Evolutionary conservation across 148 eudicot genomes (phyloP).

Genomic region (Rhododendron ferrugineum): DNA sequence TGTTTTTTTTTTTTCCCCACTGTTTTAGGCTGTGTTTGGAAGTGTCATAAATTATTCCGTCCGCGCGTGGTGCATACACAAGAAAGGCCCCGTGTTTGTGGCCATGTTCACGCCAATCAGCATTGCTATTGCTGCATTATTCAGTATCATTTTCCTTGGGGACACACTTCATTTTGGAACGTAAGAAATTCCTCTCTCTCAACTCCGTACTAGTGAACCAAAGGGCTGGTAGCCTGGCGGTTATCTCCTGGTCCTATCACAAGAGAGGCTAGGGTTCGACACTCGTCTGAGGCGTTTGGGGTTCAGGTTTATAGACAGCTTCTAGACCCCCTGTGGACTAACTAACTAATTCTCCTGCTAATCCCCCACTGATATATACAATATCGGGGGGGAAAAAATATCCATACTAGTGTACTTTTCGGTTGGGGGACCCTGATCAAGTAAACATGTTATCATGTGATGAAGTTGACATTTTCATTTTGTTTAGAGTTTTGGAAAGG

Average conservation of each 20-base stretch:
- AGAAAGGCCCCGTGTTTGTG: constrained; percentile 45
- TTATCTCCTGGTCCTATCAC: too few relatives aligned
- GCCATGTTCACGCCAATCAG: constrained; percentile 48
- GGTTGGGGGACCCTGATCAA: too few relatives aligned
- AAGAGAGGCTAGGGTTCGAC: too few relatives aligned
- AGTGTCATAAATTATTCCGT: constrained; percentile 15
- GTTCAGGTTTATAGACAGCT: too few relatives aligned
- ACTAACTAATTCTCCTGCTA: too few relatives aligned
- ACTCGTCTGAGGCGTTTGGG: neutral
- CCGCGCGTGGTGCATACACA: constrained; percentile 41
- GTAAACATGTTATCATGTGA: neutral
- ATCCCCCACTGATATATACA: too few relatives aligned
- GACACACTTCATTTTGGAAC: constrained; percentile 28
- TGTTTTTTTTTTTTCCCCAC: neutral
- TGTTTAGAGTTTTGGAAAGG: too few relatives aligned
- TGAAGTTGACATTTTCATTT: neutral
- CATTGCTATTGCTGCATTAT: constrained; percentile 37
- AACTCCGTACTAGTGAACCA: too few relatives aligned
- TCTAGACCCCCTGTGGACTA: too few relatives aligned
- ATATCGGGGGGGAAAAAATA: too few relatives aligned
- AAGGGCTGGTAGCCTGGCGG: too few relatives aligned
- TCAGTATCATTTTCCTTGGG: constrained; percentile 39
- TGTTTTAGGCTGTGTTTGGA: constrained; percentile 31
- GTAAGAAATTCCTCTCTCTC: constrained; percentile 12
- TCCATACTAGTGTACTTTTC: neutral